Conservation (phyloP, 176 grass and related monocot genomes). For the Hsuehochloa calcarea region DNA sequence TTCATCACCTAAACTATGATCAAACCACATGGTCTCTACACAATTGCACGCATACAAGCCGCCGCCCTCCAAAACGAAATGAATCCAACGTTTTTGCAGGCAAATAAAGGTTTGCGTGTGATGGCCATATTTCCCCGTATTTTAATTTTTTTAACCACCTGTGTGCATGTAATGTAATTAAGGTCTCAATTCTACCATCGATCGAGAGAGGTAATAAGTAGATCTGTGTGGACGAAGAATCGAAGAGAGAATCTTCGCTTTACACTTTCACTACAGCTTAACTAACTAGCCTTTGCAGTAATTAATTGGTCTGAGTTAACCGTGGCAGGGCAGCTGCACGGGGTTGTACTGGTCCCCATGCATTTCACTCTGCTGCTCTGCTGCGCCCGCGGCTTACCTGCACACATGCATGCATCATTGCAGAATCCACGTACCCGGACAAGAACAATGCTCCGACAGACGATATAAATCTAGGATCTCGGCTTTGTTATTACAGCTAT, state of each 20-base stretch:
- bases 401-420: neutral
- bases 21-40: too few relatives aligned
- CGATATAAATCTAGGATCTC: neutral
- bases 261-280: neutral
- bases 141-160: too few relatives aligned
- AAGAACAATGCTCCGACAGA: neutral
- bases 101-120: neutral
- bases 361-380: neutral
- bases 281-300: neutral
- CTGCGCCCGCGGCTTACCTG: neutral
- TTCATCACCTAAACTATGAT: too few relatives aligned
- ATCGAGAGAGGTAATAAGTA: too few relatives aligned
- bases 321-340: neutral
- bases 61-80: conserved; percentile 4
- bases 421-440: neutral
- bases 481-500: neutral
- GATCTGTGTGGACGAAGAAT: neutral
- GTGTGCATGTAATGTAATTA: too few relatives aligned
- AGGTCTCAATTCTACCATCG: too few relatives aligned
- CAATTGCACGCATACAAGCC: neutral
- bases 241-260: neutral
- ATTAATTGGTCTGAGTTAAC: neutral
- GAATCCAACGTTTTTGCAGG: neutral
- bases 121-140: neutral
- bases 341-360: neutral